Conservation (phyloP, 163 green algal species). For the Chlamydomonas reinhardtii region DNA sequence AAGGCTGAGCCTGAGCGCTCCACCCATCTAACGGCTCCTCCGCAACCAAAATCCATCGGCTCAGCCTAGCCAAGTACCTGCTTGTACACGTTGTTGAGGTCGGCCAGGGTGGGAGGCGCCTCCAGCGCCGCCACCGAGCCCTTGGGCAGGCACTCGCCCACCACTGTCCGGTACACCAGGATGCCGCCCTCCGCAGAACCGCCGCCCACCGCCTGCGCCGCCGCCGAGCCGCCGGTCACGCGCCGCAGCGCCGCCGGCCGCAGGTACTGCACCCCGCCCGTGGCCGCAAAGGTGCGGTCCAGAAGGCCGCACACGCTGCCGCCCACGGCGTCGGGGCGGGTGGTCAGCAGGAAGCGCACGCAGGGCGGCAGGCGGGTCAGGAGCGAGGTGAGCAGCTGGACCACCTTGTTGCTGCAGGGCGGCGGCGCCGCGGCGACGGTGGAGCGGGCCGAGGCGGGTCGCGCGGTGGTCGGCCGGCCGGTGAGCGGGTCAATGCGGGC, state of each 20-base stretch:
- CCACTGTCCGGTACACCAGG: slow-evolving; percentile 43
- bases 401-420: slow-evolving; percentile 41
- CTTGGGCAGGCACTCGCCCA: slow-evolving; percentile 17
- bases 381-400: slow-evolving; percentile 22
- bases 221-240: not conserved
- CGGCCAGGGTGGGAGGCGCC: not conserved
- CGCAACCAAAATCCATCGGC: no score
- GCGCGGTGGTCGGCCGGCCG: not conserved
- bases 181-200: not conserved
- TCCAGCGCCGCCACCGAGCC: not conserved
- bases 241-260: slow-evolving; percentile 8
- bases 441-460: not conserved
- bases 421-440: not conserved
- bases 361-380: not conserved
- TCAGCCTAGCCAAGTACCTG: no score
- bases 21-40: no score
- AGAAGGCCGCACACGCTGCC: slow-evolving; percentile 13
- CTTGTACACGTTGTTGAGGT: slow-evolving; percentile 31
- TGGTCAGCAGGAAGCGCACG: slow-evolving; percentile 46
- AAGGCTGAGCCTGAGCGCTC: no score
- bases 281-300: slow-evolving; percentile 6
- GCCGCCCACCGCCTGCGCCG: not conserved
- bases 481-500: not conserved
- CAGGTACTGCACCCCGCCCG: slow-evolving; percentile 14
- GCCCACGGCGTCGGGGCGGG: slow-evolving; percentile 26